phyloP scores from a whole-genome alignment of 139 green algal genomes.

The Coelastrella sp. region DNA sequence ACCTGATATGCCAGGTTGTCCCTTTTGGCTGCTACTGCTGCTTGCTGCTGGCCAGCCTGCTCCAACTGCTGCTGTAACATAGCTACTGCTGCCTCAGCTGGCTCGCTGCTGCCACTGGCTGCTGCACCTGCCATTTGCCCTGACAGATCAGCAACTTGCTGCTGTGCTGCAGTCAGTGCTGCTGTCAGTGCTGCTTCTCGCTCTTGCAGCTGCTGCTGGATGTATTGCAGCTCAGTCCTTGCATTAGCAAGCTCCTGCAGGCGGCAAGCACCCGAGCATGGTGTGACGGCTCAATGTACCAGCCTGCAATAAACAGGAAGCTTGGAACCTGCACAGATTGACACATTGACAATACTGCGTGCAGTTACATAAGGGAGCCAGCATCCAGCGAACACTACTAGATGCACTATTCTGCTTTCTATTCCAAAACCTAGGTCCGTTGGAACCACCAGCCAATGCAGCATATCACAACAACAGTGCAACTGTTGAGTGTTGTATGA shows the following conservation, averaged over 20 bases:
- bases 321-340: too few species aligned
- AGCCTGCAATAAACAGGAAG: neutral
- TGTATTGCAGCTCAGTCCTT: neutral
- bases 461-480: neutral
- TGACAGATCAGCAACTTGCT: neutral
- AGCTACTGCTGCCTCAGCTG: neutral
- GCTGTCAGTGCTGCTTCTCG: neutral
- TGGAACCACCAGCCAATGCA: too few species aligned
- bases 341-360: too few species aligned
- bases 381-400: too few species aligned
- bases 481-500: neutral
- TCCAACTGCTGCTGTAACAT: too few species aligned
- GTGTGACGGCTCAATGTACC: neutral
- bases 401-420: too few species aligned
- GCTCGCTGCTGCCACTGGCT: neutral
- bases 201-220: neutral
- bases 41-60: too few species aligned
- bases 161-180: neutral
- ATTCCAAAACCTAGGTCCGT: too few species aligned
- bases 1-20: too few species aligned
- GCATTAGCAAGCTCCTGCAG: neutral
- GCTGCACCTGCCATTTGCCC: neutral
- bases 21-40: too few species aligned
- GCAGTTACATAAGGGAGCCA: too few species aligned
- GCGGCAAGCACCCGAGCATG: neutral